These are phyloP conservation scores for Calocera cornea DNA, from an alignment of 768 basidiomycete genomes.

Conservation along the genomic window DNA sequence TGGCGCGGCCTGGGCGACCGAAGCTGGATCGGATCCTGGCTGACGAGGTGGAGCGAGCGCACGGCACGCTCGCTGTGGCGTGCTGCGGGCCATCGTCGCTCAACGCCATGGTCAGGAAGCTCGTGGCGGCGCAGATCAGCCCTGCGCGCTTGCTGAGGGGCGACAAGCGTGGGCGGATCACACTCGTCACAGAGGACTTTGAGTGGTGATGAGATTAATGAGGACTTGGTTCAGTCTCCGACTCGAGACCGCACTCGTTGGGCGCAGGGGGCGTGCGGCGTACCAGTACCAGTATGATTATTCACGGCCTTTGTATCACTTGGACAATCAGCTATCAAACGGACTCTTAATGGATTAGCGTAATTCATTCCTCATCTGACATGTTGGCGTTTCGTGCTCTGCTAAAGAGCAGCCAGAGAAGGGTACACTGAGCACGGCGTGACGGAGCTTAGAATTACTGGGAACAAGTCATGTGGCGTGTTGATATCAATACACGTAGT, in stretches of 20 bases:
- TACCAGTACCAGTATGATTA: background rate
- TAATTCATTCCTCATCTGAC: too few relatives aligned
- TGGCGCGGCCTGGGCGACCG: slow-evolving; percentile 52
- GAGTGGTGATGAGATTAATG: slow-evolving; percentile 34
- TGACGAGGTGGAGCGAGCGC: slow-evolving; percentile 46
- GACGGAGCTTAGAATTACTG: too few relatives aligned
- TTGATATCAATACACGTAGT: background rate
- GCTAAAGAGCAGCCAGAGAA: too few relatives aligned
- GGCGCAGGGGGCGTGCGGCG: too few relatives aligned
- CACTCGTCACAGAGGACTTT: slow-evolving; percentile 56
- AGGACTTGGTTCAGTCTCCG: too few relatives aligned
- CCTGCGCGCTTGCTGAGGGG: slow-evolving; percentile 39
- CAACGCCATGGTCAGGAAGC: slow-evolving; percentile 53
- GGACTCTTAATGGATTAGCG: background rate
- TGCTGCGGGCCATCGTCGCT: slow-evolving; percentile 65
- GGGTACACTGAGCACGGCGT: too few relatives aligned
- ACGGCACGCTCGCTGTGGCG: slow-evolving; percentile 49
- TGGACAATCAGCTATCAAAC: background rate
- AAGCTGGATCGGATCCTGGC: slow-evolving; percentile 46
- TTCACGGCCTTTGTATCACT: background rate
- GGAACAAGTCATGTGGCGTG: too few relatives aligned
- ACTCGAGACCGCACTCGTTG: too few relatives aligned
- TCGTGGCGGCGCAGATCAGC: slow-evolving; percentile 47
- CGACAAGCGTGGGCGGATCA: slow-evolving; percentile 45
- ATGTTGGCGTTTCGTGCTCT: too few relatives aligned